phyloP scores from a whole-genome alignment of 2,329 filamentous ascomycete genomes.

The Aspergillus sp. region DNA sequence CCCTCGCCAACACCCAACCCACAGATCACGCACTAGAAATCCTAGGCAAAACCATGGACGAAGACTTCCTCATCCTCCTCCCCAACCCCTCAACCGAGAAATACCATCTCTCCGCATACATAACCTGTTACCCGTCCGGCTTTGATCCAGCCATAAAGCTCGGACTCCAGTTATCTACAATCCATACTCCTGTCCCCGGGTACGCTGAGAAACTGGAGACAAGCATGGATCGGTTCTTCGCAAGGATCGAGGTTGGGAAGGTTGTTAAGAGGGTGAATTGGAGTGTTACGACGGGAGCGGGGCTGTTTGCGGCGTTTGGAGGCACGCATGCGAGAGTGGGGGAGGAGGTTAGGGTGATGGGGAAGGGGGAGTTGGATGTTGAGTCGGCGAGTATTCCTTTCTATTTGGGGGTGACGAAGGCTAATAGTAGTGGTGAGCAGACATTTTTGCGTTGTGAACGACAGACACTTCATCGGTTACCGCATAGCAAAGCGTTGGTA shows the following conservation, averaged over 20 bases:
- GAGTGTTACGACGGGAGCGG: conserved; percentile 34
- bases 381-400: conserved; percentile 15
- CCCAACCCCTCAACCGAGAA: conserved; percentile 30
- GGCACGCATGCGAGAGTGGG: conserved; percentile 24
- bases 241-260: conserved; percentile 46
- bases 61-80: conserved; percentile 55
- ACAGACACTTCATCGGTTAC: conserved; percentile 56
- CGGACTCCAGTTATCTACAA: conserved; percentile 45
- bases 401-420: neutral
- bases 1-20: conserved; percentile 20
- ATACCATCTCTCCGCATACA: conserved; percentile 53
- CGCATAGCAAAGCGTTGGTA: conserved; percentile 47
- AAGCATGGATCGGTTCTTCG: conserved; percentile 58
- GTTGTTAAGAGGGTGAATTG: conserved; percentile 52
- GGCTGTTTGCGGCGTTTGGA: conserved; percentile 36
- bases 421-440: conserved; percentile 13
- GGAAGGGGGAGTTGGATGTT: conserved; percentile 38
- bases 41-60: conserved; percentile 50
- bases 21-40: conserved; percentile 40
- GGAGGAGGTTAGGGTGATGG: conserved; percentile 14
- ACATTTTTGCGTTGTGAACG: conserved; percentile 51
- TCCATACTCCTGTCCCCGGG: conserved; percentile 54
- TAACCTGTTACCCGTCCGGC: conserved; percentile 51
- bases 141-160: conserved; percentile 54
- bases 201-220: conserved; percentile 51